Base-by-base conservation (phyloP, 495 filamentous ascomycete species). In the Penicillium bialowiezense region DNA sequence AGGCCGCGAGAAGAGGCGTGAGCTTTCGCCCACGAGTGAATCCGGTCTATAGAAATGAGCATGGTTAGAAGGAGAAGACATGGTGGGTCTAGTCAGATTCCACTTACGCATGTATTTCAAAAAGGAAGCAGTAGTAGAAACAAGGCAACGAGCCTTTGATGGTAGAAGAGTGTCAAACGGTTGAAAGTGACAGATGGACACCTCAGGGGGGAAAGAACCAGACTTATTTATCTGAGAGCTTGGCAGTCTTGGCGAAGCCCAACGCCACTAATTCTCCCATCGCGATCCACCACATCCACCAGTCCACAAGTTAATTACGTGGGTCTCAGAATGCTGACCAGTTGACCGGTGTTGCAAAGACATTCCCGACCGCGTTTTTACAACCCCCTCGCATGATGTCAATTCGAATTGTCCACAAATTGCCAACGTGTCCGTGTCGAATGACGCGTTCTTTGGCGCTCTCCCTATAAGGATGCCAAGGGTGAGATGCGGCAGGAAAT, bases 21-120 rank as follows among this genome's bases (percentile, higher is more conserved):
- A 74, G 70, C 70, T 74, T 72, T 74, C 70, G 70, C 70, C 70
- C 70, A 74, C 70, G 70, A 71, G 51, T 65, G 59, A 70, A 72
- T 71, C 47, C 65, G 69, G 70, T 74, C 70, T 74, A 38, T 3
- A 9, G 7, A 32, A 34, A 20, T 21, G 34, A 39, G n/a, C 42
- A 48, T 40, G 31, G 52, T 58, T 37, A 58, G 65, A 55, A 33
- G 55, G 48, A 15, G 2, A n/a, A 48, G 33, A 13, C 24, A 13
- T 18, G 19, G 29, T 7, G 8, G 5, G 32, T 13, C 12, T 13
- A 32, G 29, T 12, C 17, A 2, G 13, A 9, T 37, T 24, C 38
- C 8, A 70, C 69, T 60, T 49, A 72, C 69, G 69, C 69, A 72
- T 72, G 64, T 68, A 72, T 72, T 68, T 67, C 60, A 62, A 50